Evolutionary conservation across 2,329 filamentous ascomycete species (phyloP), one percentile per base, ranked within the genome.

Genomic region (Neopestalotiopsis clavispora): DNA sequence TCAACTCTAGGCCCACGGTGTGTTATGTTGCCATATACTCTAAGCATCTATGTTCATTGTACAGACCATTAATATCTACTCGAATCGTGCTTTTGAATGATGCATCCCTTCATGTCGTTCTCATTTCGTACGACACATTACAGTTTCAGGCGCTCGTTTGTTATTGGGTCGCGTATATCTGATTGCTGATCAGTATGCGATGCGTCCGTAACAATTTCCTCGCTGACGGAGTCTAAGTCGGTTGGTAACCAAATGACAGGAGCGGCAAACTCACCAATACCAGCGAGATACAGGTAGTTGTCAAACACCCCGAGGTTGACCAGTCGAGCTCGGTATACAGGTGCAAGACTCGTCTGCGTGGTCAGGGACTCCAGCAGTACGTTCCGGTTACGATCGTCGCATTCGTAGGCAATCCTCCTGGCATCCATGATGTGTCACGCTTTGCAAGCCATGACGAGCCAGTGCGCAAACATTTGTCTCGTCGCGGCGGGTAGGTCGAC

Each of bases 231-330:
- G 17, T 20, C 45, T 7, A 20, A n/a, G 4, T 20, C 45, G 45
- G n/a, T n/a, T 20, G 45, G 10, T 3, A 38, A 10, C 34, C 34
- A 38, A 38, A 10, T 2, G 6, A 10, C 34, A 38, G 6, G 34
- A 38, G 34, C 2, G 14, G 45, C 14, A 9, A 20, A 23, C 63
- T 61, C 23, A 34, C 20, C 17, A 28, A 69, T 65, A 12, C 68
- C 65, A 1, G 65, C 28, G 6, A 62, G 23, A 28, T 42, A 65
- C 2, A 69, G 4, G 13, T 63, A 65, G 7, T 40, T 32, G 2
- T 40, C 12, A 38, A 66, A 67, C 17, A 59, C 17, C 1, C 65
- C 68, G n/a, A 67, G 30, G n/a, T 34, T 40, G n/a, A 65, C 68
- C 1, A 67, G 34, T 40, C 68, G 58, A 4, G 68, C 68, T 4